phyloP scores from a whole-genome alignment of 2,329 filamentous ascomycete genomes.

The Colletotrichum paranaense region DNA sequence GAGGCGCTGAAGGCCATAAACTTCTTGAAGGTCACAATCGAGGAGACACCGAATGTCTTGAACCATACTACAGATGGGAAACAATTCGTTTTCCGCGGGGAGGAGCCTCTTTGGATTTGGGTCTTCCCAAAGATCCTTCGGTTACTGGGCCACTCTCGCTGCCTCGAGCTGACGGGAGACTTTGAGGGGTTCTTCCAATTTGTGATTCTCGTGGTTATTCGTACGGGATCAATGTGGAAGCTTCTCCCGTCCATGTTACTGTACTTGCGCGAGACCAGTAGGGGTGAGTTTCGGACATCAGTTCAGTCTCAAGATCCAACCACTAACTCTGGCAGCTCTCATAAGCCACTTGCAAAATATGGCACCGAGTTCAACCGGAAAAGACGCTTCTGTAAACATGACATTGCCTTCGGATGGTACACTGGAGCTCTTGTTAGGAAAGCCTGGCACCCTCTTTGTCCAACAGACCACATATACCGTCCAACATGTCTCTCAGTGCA shows the following conservation, averaged over 20 bases:
- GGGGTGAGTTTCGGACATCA: conserved; percentile 50
- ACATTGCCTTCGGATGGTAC: conserved; percentile 53
- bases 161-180: conserved; percentile 57
- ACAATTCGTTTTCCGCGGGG: conserved; percentile 62
- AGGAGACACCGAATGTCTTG: conserved; percentile 79
- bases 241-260: conserved; percentile 55
- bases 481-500: conserved; percentile 52
- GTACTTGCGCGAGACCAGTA: conserved; percentile 62
- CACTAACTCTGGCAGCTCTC: conserved; percentile 43
- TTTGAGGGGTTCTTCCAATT: conserved; percentile 66
- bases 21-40: conserved; percentile 80
- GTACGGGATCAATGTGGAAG: conserved; percentile 60
- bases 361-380: conserved; percentile 40
- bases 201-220: conserved; percentile 57
- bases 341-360: conserved; percentile 49
- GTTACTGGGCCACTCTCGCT: conserved; percentile 65
- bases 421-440: conserved; percentile 48
- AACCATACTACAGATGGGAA: conserved; percentile 54
- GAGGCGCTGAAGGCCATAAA: conserved; percentile 80
- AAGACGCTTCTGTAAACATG: conserved; percentile 43
- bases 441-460: conserved; percentile 29
- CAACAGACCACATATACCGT: conserved; percentile 54
- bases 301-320: neutral
- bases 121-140: conserved; percentile 68
- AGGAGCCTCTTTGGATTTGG: conserved; percentile 75